Base-by-base conservation (phyloP, 306 rosid genomes). In the Hippophae gyantsensis region DNA sequence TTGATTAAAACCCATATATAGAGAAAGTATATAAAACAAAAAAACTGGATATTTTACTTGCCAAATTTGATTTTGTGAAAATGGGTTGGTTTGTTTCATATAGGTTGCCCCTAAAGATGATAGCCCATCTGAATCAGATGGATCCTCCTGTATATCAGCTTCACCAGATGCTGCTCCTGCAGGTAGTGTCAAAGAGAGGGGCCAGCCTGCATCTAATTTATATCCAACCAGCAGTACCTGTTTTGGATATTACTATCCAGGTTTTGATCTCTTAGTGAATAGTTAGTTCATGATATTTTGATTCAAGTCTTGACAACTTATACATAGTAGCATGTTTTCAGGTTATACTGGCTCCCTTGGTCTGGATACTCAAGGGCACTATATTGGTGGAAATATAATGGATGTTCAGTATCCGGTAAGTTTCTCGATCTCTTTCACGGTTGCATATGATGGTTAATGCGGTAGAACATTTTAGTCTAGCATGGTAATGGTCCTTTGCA, bases 391-490 rank as follows among this genome's bases (percentile, higher is more conserved):
- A 23, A 80, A 79, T 18, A 73, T 76, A 9, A 27, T 72, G 70
- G 87, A 82, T 61, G 69, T 69, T 55, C 93, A 84, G 66, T 84
- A 84, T 76, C 84, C 87, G 38, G 96, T 87, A 67, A 84, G 87
- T 70, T n/a, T 72, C 52, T 50, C 41, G 6, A 52, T 54, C 42
- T 56, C 53, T 50, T 25, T 52, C 26, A 9, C 58, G 23, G 27
- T 42, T 48, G 23, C 23, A 18, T 9, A 8, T 46, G 14, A 46
- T 12, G 8, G 13, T 10, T 7, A 48, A 10, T 48, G 10, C 52
- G 10, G 11, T 48, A 3, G 6, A 9, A 48, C n/a, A 48, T 48
- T 18, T 48, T 48, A 8, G 6, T 48, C 13, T 10, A 1, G 1
- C 52, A 10, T 10, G 10, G 12, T 48, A 1, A 11, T 48, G 6